Percentiles rank a stretch among this genome's conserved stretches.
These are phyloP conservation scores for Medicago lupulina DNA, from an alignment of 306 rosid species.

Conservation along the genomic window DNA sequence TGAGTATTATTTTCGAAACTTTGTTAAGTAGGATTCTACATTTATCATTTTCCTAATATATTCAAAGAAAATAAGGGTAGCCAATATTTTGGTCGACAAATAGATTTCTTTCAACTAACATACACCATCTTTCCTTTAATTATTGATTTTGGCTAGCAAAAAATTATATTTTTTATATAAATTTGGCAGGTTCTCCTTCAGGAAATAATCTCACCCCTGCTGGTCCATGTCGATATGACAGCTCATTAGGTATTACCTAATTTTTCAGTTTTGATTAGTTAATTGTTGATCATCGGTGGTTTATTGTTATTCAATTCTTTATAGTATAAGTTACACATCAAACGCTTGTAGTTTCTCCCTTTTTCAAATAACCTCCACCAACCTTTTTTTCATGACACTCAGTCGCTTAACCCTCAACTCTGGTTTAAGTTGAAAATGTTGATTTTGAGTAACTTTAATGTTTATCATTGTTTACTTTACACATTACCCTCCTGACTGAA, in stretches of 20 bases:
- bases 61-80: conserved; percentile 8
- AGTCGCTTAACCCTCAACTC: neutral
- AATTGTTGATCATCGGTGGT: conserved; percentile 29
- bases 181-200: conserved; percentile 87
- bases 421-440: conserved; percentile 25
- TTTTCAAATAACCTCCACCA: neutral
- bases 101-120: conserved; percentile 15
- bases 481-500: neutral
- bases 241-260: conserved; percentile 78
- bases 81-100: conserved; percentile 1
- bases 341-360: neutral
- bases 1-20: conserved; percentile 47
- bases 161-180: conserved; percentile 19
- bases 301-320: conserved; percentile 18
- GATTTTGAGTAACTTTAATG: neutral
- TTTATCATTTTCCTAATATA: neutral
- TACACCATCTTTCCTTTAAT: conserved; percentile 17
- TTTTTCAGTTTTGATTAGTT: conserved; percentile 34
- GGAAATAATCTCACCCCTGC: conserved; percentile 84
- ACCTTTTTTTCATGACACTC: neutral
- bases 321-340: no score
- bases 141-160: conserved; percentile 19
- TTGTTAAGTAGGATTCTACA: conserved; percentile 28
- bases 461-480: neutral
- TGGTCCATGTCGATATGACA: conserved; percentile 98